These are phyloP conservation scores for Schizosaccharomyces cryophilus DNA, from an alignment of 805 yeast species.

Conservation along the genomic window DNA sequence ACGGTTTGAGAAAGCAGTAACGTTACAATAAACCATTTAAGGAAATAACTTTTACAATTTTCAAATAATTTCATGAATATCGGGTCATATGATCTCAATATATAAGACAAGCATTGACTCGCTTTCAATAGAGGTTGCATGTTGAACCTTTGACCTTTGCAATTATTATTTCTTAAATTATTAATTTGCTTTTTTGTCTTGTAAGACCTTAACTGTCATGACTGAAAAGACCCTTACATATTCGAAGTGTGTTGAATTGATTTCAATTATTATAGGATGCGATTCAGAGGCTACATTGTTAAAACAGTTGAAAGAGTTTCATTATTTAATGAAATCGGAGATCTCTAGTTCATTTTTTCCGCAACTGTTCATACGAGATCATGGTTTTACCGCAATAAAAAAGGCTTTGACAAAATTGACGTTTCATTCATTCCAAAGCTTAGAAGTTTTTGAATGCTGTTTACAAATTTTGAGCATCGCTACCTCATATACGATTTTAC, in stretches of 20 bases:
- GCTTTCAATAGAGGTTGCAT: too few species aligned
- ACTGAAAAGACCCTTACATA: neutral
- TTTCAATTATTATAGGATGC: neutral
- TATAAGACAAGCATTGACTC: too few species aligned
- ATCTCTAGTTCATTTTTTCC: neutral
- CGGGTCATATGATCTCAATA: too few species aligned
- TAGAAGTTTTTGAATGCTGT: neutral
- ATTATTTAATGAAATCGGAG: neutral
- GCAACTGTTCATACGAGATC: neutral
- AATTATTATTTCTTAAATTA: too few species aligned
- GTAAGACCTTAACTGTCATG: neutral
- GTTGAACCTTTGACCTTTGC: too few species aligned
- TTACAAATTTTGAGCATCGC: neutral
- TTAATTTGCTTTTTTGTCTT: too few species aligned
- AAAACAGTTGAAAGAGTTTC: neutral
- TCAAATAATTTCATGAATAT: too few species aligned
- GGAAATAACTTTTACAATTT: too few species aligned
- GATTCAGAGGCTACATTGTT: neutral
- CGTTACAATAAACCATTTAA: too few species aligned
- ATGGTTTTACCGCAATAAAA: neutral
- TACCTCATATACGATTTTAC: neutral
- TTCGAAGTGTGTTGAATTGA: neutral
- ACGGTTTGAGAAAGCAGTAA: too few species aligned
- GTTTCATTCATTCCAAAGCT: neutral
- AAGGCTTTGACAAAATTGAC: neutral